phyloP scores from a whole-genome alignment of 208 protist species.

The Trypanosoma vivax region DNA sequence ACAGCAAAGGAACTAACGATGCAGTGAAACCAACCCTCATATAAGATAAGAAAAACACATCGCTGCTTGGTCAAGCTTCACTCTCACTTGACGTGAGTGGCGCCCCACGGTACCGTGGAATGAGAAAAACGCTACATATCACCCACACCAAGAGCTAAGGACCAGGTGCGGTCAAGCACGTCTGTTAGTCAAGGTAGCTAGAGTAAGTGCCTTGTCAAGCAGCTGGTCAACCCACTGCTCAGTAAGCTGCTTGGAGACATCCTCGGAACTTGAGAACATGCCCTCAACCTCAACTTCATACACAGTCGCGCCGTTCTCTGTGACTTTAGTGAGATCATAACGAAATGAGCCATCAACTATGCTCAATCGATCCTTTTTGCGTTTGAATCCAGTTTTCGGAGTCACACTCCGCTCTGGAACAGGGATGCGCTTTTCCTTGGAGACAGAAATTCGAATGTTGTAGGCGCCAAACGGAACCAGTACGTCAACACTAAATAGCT shows the following conservation, averaged over 20 bases:
- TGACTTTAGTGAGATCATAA: slow-evolving; percentile 65
- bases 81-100: too few species aligned
- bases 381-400: slow-evolving; percentile 20
- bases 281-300: slow-evolving; percentile 79
- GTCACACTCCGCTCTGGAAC: not conserved
- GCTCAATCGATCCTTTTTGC: slow-evolving; percentile 47
- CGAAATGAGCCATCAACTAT: slow-evolving; percentile 31
- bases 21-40: too few species aligned
- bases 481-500: slow-evolving; percentile 57
- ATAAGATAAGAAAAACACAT: too few species aligned
- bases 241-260: slow-evolving; percentile 38
- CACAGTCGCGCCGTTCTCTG: slow-evolving; percentile 3
- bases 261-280: slow-evolving; percentile 20
- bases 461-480: slow-evolving; percentile 41
- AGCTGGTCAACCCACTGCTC: slow-evolving; percentile 38
- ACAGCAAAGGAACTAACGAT: too few species aligned
- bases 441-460: slow-evolving; percentile 62
- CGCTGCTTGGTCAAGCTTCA: too few species aligned
- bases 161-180: too few species aligned
- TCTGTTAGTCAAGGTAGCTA: slow-evolving; percentile 22
- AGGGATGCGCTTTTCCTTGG: slow-evolving; percentile 13
- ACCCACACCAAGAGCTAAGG: not conserved
- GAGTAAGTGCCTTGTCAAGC: slow-evolving; percentile 23
- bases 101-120: too few species aligned
- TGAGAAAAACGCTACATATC: not conserved